Evolutionary conservation across 2,329 filamentous ascomycete genomes (phyloP), one percentile per base, ranked within the genome.

Genomic region (Colletotrichum sp.): DNA sequence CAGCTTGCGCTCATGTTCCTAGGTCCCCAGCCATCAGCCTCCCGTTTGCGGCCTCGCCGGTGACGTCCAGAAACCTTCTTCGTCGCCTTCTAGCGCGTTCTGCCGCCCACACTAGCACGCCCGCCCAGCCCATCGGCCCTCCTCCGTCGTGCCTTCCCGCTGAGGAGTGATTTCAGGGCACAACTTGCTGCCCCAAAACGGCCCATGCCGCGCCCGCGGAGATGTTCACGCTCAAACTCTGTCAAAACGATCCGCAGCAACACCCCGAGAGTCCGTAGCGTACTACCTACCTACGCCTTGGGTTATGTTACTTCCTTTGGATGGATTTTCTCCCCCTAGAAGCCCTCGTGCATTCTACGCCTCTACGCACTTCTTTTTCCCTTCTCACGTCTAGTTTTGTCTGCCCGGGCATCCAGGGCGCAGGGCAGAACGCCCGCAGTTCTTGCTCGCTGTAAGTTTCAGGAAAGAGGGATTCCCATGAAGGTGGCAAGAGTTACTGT

Each of bases 61-160:
- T 75, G 73, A 75, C 70, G 73, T 68, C 27, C 70, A 73, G 70
- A 36, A 73, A 68, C n/a, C 73, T 75, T 75, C 70, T 71, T 68
- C 34, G 73, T 27, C n/a, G 18, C 64, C 73, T 75, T 75, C 73
- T 75, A 75, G 70, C 70, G 64, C 32, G 27, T 73, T 73, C 73
- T 68, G 25, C 32, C 43, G 58, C 25, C 32, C 13, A 65, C 39
- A 25, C 69, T 34, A 62, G 18, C 13, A 52, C 18, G 36, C 30
- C 27, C 56, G 36, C 22, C 67, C 67, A 70, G 61, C 67, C 67
- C 67, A 70, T 25, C 27, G 28, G 9, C 3, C 43, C 4, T 28
- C 60, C 9, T 16, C 56, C 39, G 15, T 52, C n/a, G 28, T 65
- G n/a, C 28, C 16, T 28, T 60, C 43, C 58, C 15, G 22, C 64